Conservation (phyloP, 2,329 filamentous ascomycete species). For the Dothiorella sarmentorum region DNA sequence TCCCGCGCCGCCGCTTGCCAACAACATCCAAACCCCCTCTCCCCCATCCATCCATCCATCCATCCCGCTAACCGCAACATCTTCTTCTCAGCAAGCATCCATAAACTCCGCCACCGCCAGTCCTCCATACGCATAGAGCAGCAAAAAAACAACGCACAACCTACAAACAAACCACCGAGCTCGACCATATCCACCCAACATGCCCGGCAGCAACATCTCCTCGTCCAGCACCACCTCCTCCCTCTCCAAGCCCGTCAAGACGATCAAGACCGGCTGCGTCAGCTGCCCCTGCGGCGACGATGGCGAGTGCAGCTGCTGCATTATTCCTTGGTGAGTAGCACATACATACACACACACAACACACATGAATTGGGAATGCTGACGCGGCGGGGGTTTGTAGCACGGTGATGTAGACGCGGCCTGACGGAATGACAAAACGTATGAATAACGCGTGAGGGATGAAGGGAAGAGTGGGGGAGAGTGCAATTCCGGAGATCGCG, state of each 20-base stretch:
- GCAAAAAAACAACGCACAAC: too few species aligned
- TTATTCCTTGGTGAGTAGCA: slow-evolving; percentile 21
- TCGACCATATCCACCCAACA: not conserved
- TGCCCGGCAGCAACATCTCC: slow-evolving; percentile 1
- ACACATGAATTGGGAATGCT: not conserved
- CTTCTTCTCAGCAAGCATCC: too few species aligned
- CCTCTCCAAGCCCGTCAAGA: slow-evolving; percentile 17
- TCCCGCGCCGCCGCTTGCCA: too few species aligned
- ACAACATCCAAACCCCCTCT: too few species aligned
- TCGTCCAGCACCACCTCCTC: slow-evolving; percentile 1
- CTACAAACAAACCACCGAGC: too few species aligned
- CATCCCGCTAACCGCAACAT: too few species aligned
- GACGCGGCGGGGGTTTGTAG: not conserved
- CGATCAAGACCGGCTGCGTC: slow-evolving; percentile 18
- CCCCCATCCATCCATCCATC: too few species aligned
- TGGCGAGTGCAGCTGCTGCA: slow-evolving; percentile 18
- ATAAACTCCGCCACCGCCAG: too few species aligned
- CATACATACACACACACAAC: not conserved
- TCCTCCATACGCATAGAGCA: too few species aligned
- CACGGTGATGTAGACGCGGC: slow-evolving; percentile 4
- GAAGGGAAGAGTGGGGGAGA: too few species aligned
- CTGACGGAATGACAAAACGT: not conserved
- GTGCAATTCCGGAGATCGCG: too few species aligned
- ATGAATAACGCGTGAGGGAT: not conserved
- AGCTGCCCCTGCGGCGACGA: slow-evolving; percentile 19